Evolutionary conservation across 345 rosid species (phyloP).

Genomic region (Citrus sinensis): DNA sequence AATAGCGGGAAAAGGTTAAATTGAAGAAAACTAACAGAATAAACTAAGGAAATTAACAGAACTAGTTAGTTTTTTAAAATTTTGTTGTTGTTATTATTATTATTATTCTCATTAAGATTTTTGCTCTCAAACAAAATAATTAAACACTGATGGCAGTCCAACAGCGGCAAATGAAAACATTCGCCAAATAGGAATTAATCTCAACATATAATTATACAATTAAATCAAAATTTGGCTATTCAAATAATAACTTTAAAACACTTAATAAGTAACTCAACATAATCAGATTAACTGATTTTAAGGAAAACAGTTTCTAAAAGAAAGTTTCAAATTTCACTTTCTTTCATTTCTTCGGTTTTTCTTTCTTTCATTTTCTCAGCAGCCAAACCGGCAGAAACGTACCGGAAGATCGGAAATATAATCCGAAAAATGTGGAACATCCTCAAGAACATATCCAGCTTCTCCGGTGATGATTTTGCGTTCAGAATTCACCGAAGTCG

Average conservation of each 20-base stretch:
- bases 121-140: no score
- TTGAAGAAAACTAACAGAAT: background rate
- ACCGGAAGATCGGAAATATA: constrained; percentile 43
- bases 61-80: no score
- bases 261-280: no score
- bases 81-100: no score
- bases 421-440: constrained; percentile 51
- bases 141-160: no score
- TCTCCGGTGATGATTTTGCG: constrained; percentile 30
- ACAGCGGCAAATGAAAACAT: no score
- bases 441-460: constrained; percentile 48
- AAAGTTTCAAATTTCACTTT: background rate
- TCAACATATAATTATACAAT: no score
- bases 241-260: no score
- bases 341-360: background rate
- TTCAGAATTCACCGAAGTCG: constrained; percentile 3
- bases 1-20: background rate
- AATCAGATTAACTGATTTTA: background rate
- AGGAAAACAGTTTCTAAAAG: background rate
- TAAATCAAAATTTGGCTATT: no score
- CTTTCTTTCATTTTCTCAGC: background rate
- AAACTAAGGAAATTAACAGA: background rate
- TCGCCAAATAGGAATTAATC: no score
- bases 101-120: no score
- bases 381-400: constrained; percentile 4